These are phyloP conservation scores for Pestalotiopsis sp. DNA, from an alignment of 2,329 filamentous ascomycete genomes.

Conservation along the genomic window DNA sequence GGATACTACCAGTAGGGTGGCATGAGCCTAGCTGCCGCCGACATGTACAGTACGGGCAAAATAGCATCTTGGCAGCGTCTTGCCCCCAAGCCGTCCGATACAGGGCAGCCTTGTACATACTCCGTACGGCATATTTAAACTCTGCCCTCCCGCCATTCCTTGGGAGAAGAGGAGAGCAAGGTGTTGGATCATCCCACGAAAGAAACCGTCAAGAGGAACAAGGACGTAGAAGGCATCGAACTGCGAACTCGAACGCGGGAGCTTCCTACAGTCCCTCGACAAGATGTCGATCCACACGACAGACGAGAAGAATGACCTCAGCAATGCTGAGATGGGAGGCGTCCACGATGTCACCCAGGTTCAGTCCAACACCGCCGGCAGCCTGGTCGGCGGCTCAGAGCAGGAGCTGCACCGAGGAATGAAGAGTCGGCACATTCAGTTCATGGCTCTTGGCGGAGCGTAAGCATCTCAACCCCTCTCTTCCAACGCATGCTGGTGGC, in stretches of 20 bases:
- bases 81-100: background rate
- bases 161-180: background rate
- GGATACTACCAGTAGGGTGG: too few species aligned
- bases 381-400: slow-evolving; percentile 33
- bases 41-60: background rate
- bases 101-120: background rate
- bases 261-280: background rate
- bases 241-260: background rate
- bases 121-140: background rate
- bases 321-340: slow-evolving; percentile 12
- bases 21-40: too few species aligned
- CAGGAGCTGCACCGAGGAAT: slow-evolving; percentile 57
- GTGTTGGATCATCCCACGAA: background rate
- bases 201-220: background rate
- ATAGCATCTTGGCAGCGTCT: background rate
- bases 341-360: slow-evolving; percentile 17
- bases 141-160: background rate
- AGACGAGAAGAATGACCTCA: slow-evolving; percentile 11
- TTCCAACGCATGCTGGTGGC: slow-evolving; percentile 5
- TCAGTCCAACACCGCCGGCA: slow-evolving; percentile 4
- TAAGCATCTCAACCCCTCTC: slow-evolving; percentile 23
- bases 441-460: slow-evolving; percentile 56
- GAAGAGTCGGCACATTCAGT: slow-evolving; percentile 63
- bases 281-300: slow-evolving; percentile 17
- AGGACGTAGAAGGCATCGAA: background rate